These are phyloP conservation scores for Lophiotrema nucula DNA, from an alignment of 495 filamentous ascomycete genomes.

Conservation along the genomic window DNA sequence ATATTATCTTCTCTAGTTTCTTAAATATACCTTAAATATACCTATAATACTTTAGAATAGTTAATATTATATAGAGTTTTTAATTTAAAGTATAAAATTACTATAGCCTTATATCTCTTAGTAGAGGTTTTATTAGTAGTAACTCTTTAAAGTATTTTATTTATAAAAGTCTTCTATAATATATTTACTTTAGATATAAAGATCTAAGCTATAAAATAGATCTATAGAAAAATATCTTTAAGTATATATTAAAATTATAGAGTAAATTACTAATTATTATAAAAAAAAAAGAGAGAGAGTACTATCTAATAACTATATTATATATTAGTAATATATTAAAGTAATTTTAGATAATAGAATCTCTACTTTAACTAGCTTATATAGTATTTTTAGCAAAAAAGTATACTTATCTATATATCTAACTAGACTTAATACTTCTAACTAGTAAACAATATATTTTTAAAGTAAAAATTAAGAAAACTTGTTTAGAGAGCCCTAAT, in stretches of 20 bases:
- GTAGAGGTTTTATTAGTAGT: too few species aligned
- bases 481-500: too few species aligned
- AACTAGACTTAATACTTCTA: constrained; percentile 46
- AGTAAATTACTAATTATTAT: constrained; percentile 43
- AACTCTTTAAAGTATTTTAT: too few species aligned
- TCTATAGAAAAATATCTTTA: constrained; percentile 36
- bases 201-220: constrained; percentile 38
- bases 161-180: constrained; percentile 6
- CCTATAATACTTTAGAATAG: too few species aligned
- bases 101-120: too few species aligned
- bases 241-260: constrained; percentile 30
- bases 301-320: constrained; percentile 4
- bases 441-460: constrained; percentile 48
- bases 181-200: constrained; percentile 41
- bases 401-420: constrained; percentile 20
- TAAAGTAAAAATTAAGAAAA: constrained; percentile 45
- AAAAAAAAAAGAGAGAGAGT: constrained; percentile 33
- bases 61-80: too few species aligned
- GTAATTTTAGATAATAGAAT: background rate
- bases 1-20: too few species aligned
- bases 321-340: constrained; percentile 5
- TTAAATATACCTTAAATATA: too few species aligned
- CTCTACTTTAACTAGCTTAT: background rate
- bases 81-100: too few species aligned
- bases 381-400: background rate